phyloP scores from a whole-genome alignment of 2,329 filamentous ascomycete genomes.

The Chalaropsis ovoidea region DNA sequence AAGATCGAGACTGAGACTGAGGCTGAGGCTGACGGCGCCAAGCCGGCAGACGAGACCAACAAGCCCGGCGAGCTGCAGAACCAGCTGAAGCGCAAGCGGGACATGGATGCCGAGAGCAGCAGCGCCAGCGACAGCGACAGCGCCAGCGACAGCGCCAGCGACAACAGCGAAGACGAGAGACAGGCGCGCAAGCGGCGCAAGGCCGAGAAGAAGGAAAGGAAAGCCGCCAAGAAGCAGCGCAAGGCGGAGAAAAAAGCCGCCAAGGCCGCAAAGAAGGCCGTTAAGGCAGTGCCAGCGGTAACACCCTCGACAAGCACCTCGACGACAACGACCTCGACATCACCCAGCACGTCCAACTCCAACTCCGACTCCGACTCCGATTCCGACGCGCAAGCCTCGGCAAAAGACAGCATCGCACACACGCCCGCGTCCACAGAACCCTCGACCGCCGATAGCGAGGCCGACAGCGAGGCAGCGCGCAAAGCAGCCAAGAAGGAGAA shows the following conservation, averaged over 20 bases:
- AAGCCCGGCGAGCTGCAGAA: not conserved
- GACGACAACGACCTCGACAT: not conserved
- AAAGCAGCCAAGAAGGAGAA: conserved; percentile 22
- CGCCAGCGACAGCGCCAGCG: not conserved
- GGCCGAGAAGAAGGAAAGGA: conserved; percentile 20
- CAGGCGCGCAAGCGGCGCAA: conserved; percentile 19
- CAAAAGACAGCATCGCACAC: not conserved
- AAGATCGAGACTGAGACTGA: conserved; percentile 25
- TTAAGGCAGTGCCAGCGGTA: not conserved
- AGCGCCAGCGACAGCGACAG: conserved; percentile 6
- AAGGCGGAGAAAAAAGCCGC: conserved; percentile 19
- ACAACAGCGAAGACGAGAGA: not conserved
- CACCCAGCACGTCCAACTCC: not conserved
- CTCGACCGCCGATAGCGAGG: not conserved
- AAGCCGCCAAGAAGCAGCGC: conserved; percentile 20
- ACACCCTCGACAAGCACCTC: not conserved
- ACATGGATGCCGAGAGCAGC: not conserved
- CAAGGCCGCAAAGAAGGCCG: conserved; percentile 1
- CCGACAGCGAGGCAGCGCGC: not conserved
- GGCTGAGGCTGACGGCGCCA: conserved; percentile 20
- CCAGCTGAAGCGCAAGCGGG: conserved; percentile 18
- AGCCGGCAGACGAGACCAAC: not conserved
- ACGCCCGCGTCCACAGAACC: not conserved
- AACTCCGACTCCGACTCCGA: not conserved
- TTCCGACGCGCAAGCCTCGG: not conserved